Evolutionary conservation across 139 green algal species (phyloP).

Genomic region (Pseudopediastrum boryanum): DNA sequence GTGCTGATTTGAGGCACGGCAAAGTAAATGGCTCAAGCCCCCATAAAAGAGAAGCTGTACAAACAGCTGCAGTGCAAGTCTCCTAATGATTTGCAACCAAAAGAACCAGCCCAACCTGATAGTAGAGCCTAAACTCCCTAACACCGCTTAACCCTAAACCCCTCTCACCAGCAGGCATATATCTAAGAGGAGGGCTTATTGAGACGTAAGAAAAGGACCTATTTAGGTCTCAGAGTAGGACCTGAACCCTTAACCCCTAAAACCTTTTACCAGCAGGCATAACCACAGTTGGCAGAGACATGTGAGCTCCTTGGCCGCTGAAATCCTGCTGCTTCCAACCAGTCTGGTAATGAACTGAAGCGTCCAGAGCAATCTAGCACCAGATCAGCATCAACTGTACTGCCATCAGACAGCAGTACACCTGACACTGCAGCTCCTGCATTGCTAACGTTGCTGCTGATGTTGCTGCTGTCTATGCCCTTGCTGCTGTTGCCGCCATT

Average conservation of each 20-base stretch:
- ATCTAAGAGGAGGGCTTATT: no score
- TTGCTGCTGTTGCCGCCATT: no score
- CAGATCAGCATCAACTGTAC: not conserved
- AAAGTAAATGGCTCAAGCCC: no score
- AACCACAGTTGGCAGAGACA: not conserved
- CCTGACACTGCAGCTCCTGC: not conserved
- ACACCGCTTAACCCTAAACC: not conserved
- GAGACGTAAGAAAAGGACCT: not conserved
- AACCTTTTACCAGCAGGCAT: not conserved
- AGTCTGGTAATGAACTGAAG: not conserved
- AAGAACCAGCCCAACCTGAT: not conserved
- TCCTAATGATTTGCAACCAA: not conserved
- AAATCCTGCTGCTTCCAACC: conserved; percentile 17
- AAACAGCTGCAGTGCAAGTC: no score
- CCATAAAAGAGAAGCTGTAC: no score
- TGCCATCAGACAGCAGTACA: conserved; percentile 17
- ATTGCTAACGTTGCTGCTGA: not conserved
- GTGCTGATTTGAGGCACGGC: no score
- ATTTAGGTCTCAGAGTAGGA: not conserved
- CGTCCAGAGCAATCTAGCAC: conserved; percentile 16
- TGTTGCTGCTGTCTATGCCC: no score
- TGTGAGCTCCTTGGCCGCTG: not conserved
- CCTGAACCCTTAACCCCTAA: no score
- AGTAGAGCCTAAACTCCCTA: not conserved
- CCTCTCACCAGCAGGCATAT: not conserved